Percentiles rank a stretch among this genome's conserved stretches.
phyloP scores from a whole-genome alignment of 305 asterid genomes.

The Rubia occidens region DNA sequence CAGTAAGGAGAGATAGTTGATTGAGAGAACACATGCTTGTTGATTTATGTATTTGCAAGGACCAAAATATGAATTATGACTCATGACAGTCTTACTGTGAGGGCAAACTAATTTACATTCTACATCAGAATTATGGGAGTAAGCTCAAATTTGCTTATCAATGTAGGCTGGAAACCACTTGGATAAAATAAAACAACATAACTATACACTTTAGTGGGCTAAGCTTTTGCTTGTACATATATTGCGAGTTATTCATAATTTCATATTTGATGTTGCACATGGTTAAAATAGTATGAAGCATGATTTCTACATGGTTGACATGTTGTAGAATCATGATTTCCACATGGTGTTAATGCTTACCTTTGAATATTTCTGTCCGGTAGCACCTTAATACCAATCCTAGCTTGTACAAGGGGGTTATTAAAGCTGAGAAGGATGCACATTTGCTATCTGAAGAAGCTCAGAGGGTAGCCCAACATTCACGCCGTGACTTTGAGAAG shows the following conservation, averaged over 20 bases:
- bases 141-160: background rate
- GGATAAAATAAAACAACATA: background rate
- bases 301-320: background rate
- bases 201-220: background rate
- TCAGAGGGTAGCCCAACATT: conserved; percentile 58
- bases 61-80: background rate
- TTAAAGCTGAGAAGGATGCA: conserved; percentile 65
- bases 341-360: background rate
- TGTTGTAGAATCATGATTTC: background rate
- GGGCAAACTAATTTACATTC: background rate
- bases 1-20: background rate
- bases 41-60: background rate
- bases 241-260: background rate
- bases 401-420: conserved; percentile 62
- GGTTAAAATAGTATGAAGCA: background rate
- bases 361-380: conserved; percentile 17
- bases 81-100: background rate
- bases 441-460: conserved; percentile 74
- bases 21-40: background rate
- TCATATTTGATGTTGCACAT: background rate
- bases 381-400: conserved; percentile 80
- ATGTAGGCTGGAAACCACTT: background rate
- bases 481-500: conserved; percentile 81
- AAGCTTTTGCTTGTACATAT: background rate
- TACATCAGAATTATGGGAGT: conserved; percentile 2